phyloP scores from a whole-genome alignment of 495 filamentous ascomycete genomes.

The Trichoderma erinaceum region DNA sequence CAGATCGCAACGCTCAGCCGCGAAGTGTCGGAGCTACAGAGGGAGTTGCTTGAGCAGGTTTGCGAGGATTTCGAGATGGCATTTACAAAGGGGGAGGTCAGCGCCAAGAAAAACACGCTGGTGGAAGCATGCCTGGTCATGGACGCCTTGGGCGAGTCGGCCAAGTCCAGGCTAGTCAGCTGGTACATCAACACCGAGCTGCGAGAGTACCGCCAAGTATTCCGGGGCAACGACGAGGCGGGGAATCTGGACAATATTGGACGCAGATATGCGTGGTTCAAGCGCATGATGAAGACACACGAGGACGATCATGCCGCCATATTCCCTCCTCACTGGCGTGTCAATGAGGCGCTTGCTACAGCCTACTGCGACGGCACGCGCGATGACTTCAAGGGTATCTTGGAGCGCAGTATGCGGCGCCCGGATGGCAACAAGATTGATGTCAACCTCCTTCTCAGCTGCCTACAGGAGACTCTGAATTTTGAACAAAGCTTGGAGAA shows the following conservation, averaged over 20 bases:
- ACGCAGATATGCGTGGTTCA: conserved; percentile 91
- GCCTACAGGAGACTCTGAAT: conserved; percentile 92
- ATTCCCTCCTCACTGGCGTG: conserved; percentile 83
- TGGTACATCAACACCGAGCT: conserved; percentile 99
- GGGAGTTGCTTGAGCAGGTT: conserved; percentile 90
- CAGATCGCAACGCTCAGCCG: conserved; percentile 92
- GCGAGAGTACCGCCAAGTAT: conserved; percentile 91
- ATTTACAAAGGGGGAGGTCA: conserved; percentile 85
- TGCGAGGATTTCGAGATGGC: conserved; percentile 97
- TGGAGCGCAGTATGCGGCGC: conserved; percentile 75
- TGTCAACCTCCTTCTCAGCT: conserved; percentile 85
- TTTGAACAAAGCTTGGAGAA: conserved; percentile 91
- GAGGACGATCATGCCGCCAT: conserved; percentile 88
- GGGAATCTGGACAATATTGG: conserved; percentile 97
- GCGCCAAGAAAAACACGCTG: conserved; percentile 60
- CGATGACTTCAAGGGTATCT: conserved; percentile 90
- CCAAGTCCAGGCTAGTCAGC: conserved; percentile 72
- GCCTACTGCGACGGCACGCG: conserved; percentile 90
- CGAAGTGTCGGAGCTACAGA: conserved; percentile 89
- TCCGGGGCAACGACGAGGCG: conserved; percentile 92
- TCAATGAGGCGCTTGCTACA: conserved; percentile 85
- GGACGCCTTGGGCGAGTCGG: conserved; percentile 90
- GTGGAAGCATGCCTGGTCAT: conserved; percentile 87
- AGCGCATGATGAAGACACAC: conserved; percentile 90
- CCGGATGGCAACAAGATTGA: conserved; percentile 77